Percentiles rank a stretch among this genome's conserved stretches.
These are phyloP conservation scores for Dictyostelium brefeldianum DNA, from an alignment of 78 protist species.

Conservation along the genomic window DNA sequence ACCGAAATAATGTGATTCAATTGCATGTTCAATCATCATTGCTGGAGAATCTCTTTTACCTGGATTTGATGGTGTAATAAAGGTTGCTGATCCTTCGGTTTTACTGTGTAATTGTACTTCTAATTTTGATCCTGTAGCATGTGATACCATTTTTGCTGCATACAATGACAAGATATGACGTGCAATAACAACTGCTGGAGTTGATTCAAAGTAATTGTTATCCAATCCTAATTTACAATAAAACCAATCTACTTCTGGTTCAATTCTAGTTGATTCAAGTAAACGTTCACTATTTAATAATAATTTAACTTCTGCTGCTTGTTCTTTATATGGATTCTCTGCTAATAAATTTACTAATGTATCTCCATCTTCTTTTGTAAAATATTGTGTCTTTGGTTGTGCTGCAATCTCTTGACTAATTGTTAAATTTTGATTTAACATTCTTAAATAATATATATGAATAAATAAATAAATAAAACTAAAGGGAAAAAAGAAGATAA, in stretches of 20 bases:
- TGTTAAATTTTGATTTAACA: constrained; percentile 27
- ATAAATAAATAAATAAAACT: too few species aligned
- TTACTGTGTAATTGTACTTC: constrained; percentile 54
- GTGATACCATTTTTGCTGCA: constrained; percentile 71
- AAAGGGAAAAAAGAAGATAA: too few species aligned
- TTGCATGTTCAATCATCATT: constrained; percentile 59
- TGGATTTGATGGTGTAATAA: constrained; percentile 66
- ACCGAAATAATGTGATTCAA: constrained; percentile 64
- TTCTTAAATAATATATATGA: neutral
- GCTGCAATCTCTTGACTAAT: constrained; percentile 65
- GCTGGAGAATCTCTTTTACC: constrained; percentile 77
- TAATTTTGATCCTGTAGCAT: constrained; percentile 66
- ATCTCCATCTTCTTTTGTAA: constrained; percentile 61
- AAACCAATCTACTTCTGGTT: constrained; percentile 71
- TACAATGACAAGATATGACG: constrained; percentile 62
- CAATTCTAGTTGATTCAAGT: constrained; percentile 42
- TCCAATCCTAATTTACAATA: constrained; percentile 68
- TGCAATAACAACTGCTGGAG: constrained; percentile 64
- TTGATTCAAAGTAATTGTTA: constrained; percentile 45
- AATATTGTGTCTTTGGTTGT: constrained; percentile 60
- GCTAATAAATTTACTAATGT: constrained; percentile 36
- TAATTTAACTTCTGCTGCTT: constrained; percentile 44
- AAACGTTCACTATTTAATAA: constrained; percentile 27
- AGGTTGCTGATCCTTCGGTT: constrained; percentile 56
- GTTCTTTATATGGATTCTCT: constrained; percentile 34